Evolutionary conservation across 305 asterid genomes (phyloP).

Genomic region (Fraxinus ornus): DNA sequence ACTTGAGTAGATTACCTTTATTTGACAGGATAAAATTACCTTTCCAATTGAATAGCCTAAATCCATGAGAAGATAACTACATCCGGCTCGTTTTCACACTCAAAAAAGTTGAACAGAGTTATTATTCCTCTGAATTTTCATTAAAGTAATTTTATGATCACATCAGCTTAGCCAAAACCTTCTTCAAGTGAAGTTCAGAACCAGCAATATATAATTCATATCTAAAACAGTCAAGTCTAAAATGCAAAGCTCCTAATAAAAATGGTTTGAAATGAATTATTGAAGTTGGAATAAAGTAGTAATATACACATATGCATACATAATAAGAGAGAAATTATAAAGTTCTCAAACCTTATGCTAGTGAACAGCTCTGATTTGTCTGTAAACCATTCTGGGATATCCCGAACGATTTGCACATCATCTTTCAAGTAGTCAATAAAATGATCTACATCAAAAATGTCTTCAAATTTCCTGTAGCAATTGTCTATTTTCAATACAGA

Average conservation of each 20-base stretch:
- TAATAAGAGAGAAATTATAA: conserved; percentile 2
- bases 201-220: neutral
- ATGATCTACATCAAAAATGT: conserved; percentile 94
- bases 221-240: neutral
- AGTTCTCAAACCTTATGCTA: conserved; percentile 65
- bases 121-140: neutral
- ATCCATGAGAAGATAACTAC: neutral
- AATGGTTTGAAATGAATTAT: neutral
- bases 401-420: conserved; percentile 88
- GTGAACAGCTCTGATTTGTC: conserved; percentile 92
- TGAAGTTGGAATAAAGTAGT: neutral
- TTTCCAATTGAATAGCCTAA: neutral
- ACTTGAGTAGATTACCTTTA: neutral
- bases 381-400: conserved; percentile 97
- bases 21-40: neutral
- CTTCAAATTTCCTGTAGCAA: conserved; percentile 91
- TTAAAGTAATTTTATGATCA: neutral
- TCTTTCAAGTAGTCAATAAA: conserved; percentile 88
- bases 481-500: neutral
- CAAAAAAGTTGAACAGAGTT: neutral
- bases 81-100: neutral
- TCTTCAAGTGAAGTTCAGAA: neutral
- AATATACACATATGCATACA: neutral
- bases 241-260: neutral
- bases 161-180: conserved; percentile 9